These are phyloP conservation scores for Begonia loranthoides DNA, from an alignment of 306 rosid genomes.

Conservation along the genomic window DNA sequence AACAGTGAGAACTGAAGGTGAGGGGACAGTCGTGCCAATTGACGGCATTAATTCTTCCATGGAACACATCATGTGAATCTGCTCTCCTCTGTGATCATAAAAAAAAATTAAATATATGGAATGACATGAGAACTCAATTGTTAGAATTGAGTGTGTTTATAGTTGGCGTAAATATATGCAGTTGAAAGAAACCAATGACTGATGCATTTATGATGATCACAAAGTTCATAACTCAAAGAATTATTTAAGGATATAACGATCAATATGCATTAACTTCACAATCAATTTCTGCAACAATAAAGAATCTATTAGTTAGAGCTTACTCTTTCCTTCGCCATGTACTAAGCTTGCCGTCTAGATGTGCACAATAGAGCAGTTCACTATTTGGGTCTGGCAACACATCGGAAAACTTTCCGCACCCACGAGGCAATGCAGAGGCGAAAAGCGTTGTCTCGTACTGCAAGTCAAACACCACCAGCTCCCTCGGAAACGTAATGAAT, in stretches of 20 bases:
- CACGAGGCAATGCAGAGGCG: slow-evolving; percentile 59
- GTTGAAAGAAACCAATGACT: too few relatives aligned
- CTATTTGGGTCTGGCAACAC: slow-evolving; percentile 76
- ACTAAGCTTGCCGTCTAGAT: slow-evolving; percentile 83
- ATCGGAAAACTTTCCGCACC: slow-evolving; percentile 77
- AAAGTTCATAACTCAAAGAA: too few relatives aligned
- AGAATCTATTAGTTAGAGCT: slow-evolving; percentile 9
- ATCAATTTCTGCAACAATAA: too few relatives aligned
- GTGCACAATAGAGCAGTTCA: slow-evolving; percentile 75
- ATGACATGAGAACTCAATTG: background rate
- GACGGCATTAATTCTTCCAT: slow-evolving; percentile 95
- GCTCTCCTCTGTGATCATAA: slow-evolving; percentile 58
- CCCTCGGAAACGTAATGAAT: slow-evolving; percentile 79
- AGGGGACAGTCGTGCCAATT: slow-evolving; percentile 77
- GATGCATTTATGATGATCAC: too few relatives aligned
- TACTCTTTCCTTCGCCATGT: slow-evolving; percentile 91
- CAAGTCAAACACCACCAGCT: slow-evolving; percentile 75
- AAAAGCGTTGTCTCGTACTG: slow-evolving; percentile 63
- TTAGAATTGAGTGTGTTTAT: too few relatives aligned
- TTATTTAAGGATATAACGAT: too few relatives aligned
- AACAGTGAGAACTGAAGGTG: slow-evolving; percentile 65
- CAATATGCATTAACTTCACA: too few relatives aligned
- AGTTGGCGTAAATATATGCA: too few relatives aligned
- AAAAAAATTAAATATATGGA: slow-evolving; percentile 8
- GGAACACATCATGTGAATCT: slow-evolving; percentile 67